Base-by-base conservation (phyloP, 129 eudicot genomes). In the Oenanthe sinensis region DNA sequence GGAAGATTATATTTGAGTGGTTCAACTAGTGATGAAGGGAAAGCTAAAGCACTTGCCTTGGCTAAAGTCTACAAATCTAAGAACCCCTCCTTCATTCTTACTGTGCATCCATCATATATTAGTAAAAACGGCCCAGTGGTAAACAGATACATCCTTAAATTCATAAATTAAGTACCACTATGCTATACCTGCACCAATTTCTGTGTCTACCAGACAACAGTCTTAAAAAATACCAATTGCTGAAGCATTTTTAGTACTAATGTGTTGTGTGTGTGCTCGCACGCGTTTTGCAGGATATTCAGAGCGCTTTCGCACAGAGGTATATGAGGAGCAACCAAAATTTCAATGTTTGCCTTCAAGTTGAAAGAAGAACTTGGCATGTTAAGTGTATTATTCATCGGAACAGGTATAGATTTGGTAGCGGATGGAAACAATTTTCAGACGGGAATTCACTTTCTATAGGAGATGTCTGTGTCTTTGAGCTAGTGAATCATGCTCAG, bases 391-490 rank as follows among this genome's bases (percentile, higher is more conserved):
- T 0, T 3, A 24, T 70, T 3, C 5, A 39, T 3, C 0, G 0
- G 26, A 3, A 2, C 20, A 1, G 48, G 14, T 79, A 75, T 28
- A 68, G 70, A 58, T 22, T 81, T 17, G 12, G 16, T 11, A 0
- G 6, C n/a, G 86, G 86, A 5, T 80, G 86, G 86, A 20, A 14
- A 24, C 45, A 6, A 6, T 82, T 85, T 77, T 77, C 42, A 65
- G 2, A 26, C 47, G 46, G 81, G 8, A 86, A 82, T 81, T 26
- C 48, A n/a, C 37, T 82, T 62, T 46, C 19, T 40, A 39, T 78
- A 7, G 90, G 80, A 12, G 89, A 82, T 65, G 62, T 74, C 73
- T 83, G 86, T 60, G 75, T 86, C 39, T 86, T 86, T 20, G 86
- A 86, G 82, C 60, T 83, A 71, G 55, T 49, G 2, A 68, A 75